Conservation (phyloP, 1,284 basidiomycete genomes). For the Flammula alnicola region DNA sequence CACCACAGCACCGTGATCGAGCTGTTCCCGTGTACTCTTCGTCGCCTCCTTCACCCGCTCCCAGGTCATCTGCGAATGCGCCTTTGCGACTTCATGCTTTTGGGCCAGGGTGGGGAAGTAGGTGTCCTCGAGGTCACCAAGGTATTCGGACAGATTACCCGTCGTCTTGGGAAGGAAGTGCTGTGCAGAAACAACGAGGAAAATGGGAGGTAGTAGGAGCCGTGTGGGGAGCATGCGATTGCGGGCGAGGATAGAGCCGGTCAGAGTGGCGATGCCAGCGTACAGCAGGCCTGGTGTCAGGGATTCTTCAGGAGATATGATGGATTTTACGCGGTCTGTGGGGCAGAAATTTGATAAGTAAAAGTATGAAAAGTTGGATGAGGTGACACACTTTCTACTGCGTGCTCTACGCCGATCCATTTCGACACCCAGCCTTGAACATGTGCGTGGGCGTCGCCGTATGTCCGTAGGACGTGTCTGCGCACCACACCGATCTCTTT, state of each 20-base stretch:
- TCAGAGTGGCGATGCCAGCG: constrained; percentile 86
- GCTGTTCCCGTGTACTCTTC: constrained; percentile 42
- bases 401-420: constrained; percentile 85
- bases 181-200: constrained; percentile 66
- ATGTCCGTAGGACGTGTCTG: constrained; percentile 55
- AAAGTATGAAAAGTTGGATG: neutral
- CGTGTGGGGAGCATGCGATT: constrained; percentile 73
- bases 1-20: constrained; percentile 51
- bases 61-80: constrained; percentile 64
- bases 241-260: constrained; percentile 84
- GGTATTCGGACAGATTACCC: constrained; percentile 68
- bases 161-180: constrained; percentile 86
- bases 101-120: constrained; percentile 72
- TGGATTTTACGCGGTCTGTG: constrained; percentile 79
- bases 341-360: neutral
- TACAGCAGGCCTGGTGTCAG: constrained; percentile 88
- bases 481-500: constrained; percentile 72
- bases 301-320: constrained; percentile 79
- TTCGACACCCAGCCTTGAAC: constrained; percentile 73
- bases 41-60: constrained; percentile 50
- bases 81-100: constrained; percentile 70
- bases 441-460: constrained; percentile 59
- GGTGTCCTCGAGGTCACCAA: constrained; percentile 71
- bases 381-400: constrained; percentile 75
- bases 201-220: constrained; percentile 69